Evolutionary conservation across 768 basidiomycete genomes (phyloP).

Genomic region (Coprinellus aureogranulatus): DNA sequence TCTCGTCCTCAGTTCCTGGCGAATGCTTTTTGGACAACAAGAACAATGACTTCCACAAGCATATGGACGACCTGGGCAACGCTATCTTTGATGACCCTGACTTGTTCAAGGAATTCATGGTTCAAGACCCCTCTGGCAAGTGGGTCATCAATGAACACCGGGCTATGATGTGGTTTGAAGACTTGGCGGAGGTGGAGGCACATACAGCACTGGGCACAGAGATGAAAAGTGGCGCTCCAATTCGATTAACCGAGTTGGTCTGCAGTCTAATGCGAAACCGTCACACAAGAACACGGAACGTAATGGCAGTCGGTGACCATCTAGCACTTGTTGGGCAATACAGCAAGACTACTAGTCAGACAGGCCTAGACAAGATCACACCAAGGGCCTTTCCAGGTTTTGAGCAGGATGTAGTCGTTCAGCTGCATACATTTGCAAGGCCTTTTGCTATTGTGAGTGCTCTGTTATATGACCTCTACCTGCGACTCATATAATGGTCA

Average conservation of each 20-base stretch:
- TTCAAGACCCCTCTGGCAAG: background rate
- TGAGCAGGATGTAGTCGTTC: background rate
- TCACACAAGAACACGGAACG: background rate
- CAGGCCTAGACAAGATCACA: background rate
- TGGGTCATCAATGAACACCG: background rate
- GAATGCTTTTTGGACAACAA: background rate
- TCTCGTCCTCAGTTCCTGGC: background rate
- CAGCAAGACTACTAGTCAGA: slow-evolving; percentile 1
- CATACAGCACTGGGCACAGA: background rate
- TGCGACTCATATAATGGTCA: background rate
- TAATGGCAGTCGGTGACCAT: background rate
- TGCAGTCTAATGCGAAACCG: background rate
- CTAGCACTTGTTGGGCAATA: slow-evolving; percentile 1
- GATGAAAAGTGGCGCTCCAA: slow-evolving; percentile 1
- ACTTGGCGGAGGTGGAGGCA: background rate
- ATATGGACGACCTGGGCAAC: background rate
- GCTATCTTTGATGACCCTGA: background rate
- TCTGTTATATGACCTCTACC: background rate
- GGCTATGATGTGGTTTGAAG: background rate
- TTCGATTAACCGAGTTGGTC: background rate
- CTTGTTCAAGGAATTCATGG: background rate
- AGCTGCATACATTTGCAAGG: slow-evolving; percentile 4
- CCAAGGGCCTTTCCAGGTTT: background rate
- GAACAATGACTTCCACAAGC: background rate
- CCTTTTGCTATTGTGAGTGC: slow-evolving; percentile 1